Percentiles rank a stretch among this genome's conserved stretches.
phyloP scores from a whole-genome alignment of 306 rosid species.

The Pyrus betulifolia region DNA sequence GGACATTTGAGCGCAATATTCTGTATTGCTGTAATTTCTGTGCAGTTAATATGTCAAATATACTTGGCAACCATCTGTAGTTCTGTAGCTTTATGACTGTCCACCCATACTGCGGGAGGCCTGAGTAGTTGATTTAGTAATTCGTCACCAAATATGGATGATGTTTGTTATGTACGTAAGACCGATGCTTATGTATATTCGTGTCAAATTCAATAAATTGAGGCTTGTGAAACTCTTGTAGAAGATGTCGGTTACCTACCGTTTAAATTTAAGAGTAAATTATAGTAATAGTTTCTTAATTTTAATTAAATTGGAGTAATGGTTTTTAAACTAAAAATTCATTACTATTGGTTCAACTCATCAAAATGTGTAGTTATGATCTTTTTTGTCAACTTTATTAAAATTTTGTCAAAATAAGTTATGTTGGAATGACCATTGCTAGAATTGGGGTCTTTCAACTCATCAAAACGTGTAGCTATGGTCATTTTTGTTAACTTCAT shows the following conservation, averaged over 20 bases:
- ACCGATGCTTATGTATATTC: conserved; percentile 15
- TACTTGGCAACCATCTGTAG: conserved; percentile 21
- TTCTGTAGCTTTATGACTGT: conserved; percentile 20
- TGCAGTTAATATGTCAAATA: conserved; percentile 13
- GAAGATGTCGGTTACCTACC: neutral
- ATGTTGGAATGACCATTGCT: too few species aligned
- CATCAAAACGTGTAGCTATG: fast-evolving
- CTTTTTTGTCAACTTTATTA: too few species aligned
- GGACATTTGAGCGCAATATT: conserved; percentile 56
- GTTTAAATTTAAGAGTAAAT: too few species aligned
- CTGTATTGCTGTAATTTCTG: neutral
- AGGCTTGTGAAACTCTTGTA: neutral
- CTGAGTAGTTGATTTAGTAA: conserved; percentile 12
- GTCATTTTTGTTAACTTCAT: too few species aligned
- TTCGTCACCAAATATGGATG: conserved; percentile 1
- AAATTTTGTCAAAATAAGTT: too few species aligned
- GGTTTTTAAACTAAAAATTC: too few species aligned
- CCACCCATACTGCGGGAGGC: conserved; percentile 5
- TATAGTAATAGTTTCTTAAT: too few species aligned
- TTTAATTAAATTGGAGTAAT: too few species aligned
- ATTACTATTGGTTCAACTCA: too few species aligned
- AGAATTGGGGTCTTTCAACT: too few species aligned
- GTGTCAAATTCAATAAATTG: neutral
- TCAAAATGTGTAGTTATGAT: too few species aligned
- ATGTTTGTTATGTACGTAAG: conserved; percentile 21